Conservation (phyloP, 331 rosid species). For the Quercus phellos region DNA sequence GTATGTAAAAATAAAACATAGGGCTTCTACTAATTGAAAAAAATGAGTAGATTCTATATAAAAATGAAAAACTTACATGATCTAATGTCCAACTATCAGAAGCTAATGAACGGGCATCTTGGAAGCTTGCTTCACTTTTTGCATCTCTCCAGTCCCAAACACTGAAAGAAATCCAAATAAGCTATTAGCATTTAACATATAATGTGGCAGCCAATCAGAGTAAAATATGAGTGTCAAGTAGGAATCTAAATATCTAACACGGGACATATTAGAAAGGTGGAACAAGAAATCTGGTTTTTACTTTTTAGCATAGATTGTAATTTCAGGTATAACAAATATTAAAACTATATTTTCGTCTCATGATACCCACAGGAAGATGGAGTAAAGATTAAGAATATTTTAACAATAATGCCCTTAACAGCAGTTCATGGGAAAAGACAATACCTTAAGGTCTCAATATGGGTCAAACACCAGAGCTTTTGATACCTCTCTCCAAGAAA, state of each 20-base stretch:
- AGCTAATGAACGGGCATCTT: constrained; percentile 70
- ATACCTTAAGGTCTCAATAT: constrained; percentile 86
- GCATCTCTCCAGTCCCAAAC: constrained; percentile 85
- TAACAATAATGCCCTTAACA: background rate
- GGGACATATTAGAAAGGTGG: background rate
- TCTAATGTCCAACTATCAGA: constrained; percentile 65
- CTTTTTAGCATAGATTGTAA: background rate
- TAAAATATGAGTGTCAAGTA: constrained; percentile 15
- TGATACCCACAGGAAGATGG: background rate
- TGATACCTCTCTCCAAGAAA: constrained; percentile 62
- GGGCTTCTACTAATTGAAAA: background rate
- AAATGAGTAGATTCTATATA: constrained; percentile 5
- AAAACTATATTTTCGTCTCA: background rate
- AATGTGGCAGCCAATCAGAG: constrained; percentile 4
- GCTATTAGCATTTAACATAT: background rate
- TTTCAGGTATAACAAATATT: background rate
- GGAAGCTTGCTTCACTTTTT: constrained; percentile 55
- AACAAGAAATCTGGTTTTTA: background rate
- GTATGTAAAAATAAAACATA: background rate
- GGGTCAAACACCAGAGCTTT: constrained; percentile 94
- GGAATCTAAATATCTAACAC: background rate
- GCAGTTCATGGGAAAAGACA: constrained; percentile 6
- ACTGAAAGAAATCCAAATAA: constrained; percentile 25
- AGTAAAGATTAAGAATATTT: background rate
- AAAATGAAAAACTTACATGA: constrained; percentile 44